A percentile compares a stretch with the other conserved stretches of the same genome.
phyloP scores from a whole-genome alignment of 306 rosid species.

The Malus orientalis region DNA sequence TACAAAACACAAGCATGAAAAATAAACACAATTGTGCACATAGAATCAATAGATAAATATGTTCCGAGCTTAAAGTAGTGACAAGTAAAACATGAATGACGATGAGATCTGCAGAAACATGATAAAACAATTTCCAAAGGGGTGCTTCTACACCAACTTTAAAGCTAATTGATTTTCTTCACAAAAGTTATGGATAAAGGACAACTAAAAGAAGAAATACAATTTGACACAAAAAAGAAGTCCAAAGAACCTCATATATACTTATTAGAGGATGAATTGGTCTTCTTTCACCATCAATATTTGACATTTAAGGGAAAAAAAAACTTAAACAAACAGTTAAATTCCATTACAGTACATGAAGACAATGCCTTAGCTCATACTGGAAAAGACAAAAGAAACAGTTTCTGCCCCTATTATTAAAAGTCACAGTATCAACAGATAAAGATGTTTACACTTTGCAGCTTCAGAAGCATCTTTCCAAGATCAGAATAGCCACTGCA shows the following conservation, averaged over 20 bases:
- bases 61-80: background rate
- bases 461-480: slow-evolving; percentile 87
- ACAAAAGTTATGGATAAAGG: background rate
- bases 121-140: background rate
- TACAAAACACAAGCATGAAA: background rate
- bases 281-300: background rate
- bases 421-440: slow-evolving; percentile 25
- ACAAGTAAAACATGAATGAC: background rate
- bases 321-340: background rate
- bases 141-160: background rate
- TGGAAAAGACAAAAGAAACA: background rate
- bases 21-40: background rate
- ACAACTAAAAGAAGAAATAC: background rate
- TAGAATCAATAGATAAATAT: background rate
- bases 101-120: background rate
- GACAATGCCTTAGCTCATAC: background rate
- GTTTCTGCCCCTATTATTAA: slow-evolving; percentile 9
- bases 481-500: slow-evolving; percentile 73
- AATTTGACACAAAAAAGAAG: background rate
- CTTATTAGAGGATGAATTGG: background rate
- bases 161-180: background rate
- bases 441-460: slow-evolving; percentile 70
- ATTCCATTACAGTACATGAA: background rate
- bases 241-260: background rate
- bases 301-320: background rate